Evolutionary conservation across 495 filamentous ascomycete genomes (phyloP).

Genomic region (Penicillium goetzii): DNA sequence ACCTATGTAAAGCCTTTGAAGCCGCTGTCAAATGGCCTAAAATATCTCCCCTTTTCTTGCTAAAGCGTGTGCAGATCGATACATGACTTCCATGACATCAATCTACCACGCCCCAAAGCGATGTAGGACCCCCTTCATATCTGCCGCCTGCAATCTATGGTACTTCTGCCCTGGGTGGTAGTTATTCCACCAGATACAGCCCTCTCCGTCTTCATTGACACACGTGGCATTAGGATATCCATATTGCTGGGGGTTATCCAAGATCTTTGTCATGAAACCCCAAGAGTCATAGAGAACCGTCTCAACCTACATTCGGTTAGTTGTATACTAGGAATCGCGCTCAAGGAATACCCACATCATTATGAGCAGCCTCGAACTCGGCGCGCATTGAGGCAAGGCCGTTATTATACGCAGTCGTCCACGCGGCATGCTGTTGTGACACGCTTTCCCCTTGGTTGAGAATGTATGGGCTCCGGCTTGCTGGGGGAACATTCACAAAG

Average conservation of each 20-base stretch:
- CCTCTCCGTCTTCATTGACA: conserved; percentile 37
- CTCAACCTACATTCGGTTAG: conserved; percentile 21
- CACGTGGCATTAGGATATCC: conserved; percentile 39
- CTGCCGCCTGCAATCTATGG: conserved; percentile 40
- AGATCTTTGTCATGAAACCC: conserved; percentile 52
- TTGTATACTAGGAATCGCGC: not conserved
- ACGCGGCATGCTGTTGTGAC: conserved; percentile 31
- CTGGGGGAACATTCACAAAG: conserved; percentile 74
- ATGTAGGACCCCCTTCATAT: conserved; percentile 41
- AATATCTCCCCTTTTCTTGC: not conserved
- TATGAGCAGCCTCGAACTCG: conserved; percentile 25
- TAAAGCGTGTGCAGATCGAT: not conserved
- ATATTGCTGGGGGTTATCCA: conserved; percentile 55
- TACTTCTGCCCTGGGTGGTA: conserved; percentile 45
- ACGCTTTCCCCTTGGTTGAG: conserved; percentile 30
- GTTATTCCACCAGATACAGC: conserved; percentile 48
- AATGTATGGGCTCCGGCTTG: conserved; percentile 65
- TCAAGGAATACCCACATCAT: conserved; percentile 28
- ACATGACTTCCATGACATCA: not conserved
- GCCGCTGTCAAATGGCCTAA: not conserved
- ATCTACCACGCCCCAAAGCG: conserved; percentile 39
- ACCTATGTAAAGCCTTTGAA: not conserved
- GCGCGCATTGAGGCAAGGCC: conserved; percentile 34
- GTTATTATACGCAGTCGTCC: conserved; percentile 39
- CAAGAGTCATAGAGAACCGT: conserved; percentile 41